Conservation (phyloP, 2,329 filamentous ascomycete genomes). For the Capronia coronata region DNA sequence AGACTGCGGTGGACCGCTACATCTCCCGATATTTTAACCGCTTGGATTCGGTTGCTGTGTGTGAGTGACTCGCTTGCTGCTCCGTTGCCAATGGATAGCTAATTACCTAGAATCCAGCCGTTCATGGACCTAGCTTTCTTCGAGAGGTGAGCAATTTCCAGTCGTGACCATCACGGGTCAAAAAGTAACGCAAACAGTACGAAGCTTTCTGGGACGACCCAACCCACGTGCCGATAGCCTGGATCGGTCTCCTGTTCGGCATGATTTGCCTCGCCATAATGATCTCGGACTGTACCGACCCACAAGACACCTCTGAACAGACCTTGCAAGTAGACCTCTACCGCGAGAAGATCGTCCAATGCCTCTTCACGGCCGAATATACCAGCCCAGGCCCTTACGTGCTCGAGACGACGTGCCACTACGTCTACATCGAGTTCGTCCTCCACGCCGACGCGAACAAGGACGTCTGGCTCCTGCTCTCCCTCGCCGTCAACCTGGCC, state of each 20-base stretch:
- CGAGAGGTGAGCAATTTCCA: too few species aligned
- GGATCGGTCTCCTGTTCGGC: slow-evolving; percentile 42
- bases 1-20: too few species aligned
- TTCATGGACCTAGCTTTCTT: too few species aligned
- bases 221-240: slow-evolving; percentile 36
- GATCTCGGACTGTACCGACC: slow-evolving; percentile 27
- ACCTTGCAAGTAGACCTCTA: slow-evolving; percentile 29
- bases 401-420: slow-evolving; percentile 39
- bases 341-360: slow-evolving; percentile 43
- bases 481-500: slow-evolving; percentile 51
- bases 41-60: too few species aligned
- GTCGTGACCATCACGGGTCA: too few species aligned
- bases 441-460: slow-evolving; percentile 47
- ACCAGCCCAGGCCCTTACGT: slow-evolving; percentile 47
- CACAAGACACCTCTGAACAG: slow-evolving; percentile 28
- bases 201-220: slow-evolving; percentile 41
- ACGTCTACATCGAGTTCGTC: slow-evolving; percentile 49
- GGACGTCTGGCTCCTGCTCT: slow-evolving; percentile 18
- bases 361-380: slow-evolving; percentile 50
- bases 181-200: too few species aligned
- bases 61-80: too few species aligned
- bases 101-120: too few species aligned
- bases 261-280: slow-evolving; percentile 34
- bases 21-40: too few species aligned
- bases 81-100: too few species aligned